Percentiles rank a stretch among this genome's conserved stretches.
Evolutionary conservation across 768 basidiomycete genomes (phyloP).

Genomic region (Naganishia kalamii): DNA sequence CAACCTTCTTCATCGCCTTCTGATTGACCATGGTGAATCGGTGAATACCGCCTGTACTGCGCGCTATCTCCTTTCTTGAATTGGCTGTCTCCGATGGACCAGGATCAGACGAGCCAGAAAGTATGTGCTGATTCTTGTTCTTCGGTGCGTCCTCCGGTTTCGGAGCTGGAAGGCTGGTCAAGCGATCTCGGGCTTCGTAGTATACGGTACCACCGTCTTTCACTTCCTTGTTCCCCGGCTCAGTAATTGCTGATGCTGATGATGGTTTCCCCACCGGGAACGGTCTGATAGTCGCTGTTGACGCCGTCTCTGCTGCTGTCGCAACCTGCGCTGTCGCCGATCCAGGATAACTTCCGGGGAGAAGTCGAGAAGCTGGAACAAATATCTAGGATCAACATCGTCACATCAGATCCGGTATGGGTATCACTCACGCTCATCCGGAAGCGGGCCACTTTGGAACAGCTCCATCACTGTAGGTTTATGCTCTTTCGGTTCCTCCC

Average conservation of each 20-base stretch:
- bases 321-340: neutral
- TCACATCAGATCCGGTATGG: neutral
- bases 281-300: neutral
- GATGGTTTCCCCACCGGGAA: neutral
- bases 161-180: neutral
- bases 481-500: slow-evolving; percentile 34
- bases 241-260: neutral
- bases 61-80: neutral
- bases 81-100: slow-evolving; percentile 11
- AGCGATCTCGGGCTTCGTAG: neutral
- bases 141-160: too few species aligned
- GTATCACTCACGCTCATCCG: neutral
- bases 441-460: slow-evolving; percentile 37
- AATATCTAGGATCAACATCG: neutral
- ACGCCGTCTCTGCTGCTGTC: neutral
- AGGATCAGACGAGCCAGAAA: neutral
- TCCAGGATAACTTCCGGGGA: slow-evolving; percentile 30
- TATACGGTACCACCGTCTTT: slow-evolving; percentile 4
- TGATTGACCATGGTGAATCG: slow-evolving; percentile 27
- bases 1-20: slow-evolving; percentile 27
- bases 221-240: neutral
- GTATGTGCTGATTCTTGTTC: neutral
- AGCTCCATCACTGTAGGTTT: slow-evolving; percentile 29
- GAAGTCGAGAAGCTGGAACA: neutral
- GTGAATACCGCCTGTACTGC: slow-evolving; percentile 21